Percentiles rank a stretch among this genome's conserved stretches.
Conservation (phyloP, 2,329 filamentous ascomycete genomes). For the Aaosphaeria arxii region DNA sequence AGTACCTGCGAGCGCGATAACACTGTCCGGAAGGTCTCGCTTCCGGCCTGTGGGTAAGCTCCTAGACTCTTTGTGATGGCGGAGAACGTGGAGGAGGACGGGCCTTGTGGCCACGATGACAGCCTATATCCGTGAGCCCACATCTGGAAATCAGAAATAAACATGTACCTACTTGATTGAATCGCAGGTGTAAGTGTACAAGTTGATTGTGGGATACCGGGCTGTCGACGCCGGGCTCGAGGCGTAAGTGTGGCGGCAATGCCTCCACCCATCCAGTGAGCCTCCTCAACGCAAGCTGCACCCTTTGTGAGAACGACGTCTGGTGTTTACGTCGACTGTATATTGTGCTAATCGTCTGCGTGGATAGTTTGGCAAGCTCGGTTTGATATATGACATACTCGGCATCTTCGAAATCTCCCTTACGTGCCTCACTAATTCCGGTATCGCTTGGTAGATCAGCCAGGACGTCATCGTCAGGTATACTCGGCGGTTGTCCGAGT, state of each 20-base stretch:
- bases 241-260: constrained; percentile 30
- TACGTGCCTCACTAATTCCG: constrained; percentile 10
- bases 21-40: constrained; percentile 19
- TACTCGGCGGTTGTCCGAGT: constrained; percentile 29
- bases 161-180: neutral
- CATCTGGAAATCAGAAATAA: neutral
- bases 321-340: constrained; percentile 26
- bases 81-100: constrained; percentile 31
- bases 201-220: neutral
- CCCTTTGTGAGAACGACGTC: constrained; percentile 32
- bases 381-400: constrained; percentile 40
- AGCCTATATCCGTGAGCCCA: constrained; percentile 7
- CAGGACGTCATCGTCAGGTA: constrained; percentile 35
- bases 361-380: constrained; percentile 35
- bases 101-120: constrained; percentile 32
- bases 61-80: constrained; percentile 10
- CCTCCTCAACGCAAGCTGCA: constrained; percentile 34
- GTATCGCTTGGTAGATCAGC: constrained; percentile 42
- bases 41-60: neutral
- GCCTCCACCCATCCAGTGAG: constrained; percentile 38
- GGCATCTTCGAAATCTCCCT: constrained; percentile 30
- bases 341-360: constrained; percentile 21
- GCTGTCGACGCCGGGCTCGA: constrained; percentile 23
- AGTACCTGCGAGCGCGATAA: constrained; percentile 42
- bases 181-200: neutral